A percentile compares a stretch with the other conserved stretches of the same genome.
Conservation (phyloP, 1,284 basidiomycete genomes). For the Cutaneotrichosporon daszewskae region DNA sequence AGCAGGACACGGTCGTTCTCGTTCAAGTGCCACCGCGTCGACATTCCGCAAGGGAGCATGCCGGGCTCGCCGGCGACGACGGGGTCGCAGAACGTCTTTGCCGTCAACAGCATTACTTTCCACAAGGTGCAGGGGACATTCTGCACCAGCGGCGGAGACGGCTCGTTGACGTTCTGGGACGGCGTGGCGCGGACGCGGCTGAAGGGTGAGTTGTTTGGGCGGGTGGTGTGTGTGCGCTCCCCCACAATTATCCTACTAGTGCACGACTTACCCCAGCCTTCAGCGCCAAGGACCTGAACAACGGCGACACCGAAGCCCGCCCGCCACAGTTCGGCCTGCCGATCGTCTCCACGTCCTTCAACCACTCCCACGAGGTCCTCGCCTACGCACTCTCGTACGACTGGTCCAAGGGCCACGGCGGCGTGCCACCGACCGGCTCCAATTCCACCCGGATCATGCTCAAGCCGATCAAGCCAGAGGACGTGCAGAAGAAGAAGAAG, state of each 20-base stretch:
- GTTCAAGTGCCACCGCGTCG: conserved; percentile 91
- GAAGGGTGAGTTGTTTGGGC: conserved; percentile 65
- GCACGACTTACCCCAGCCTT: conserved; percentile 19
- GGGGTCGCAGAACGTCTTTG: conserved; percentile 66
- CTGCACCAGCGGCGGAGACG: conserved; percentile 73
- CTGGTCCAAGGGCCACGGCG: conserved; percentile 83
- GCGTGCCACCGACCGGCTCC: conserved; percentile 61
- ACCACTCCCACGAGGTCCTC: conserved; percentile 76
- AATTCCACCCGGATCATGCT: conserved; percentile 69
- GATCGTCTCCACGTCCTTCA: conserved; percentile 64
- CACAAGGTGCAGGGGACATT: conserved; percentile 91
- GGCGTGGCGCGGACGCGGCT: conserved; percentile 71
- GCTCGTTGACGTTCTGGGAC: conserved; percentile 34
- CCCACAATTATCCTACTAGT: no score
- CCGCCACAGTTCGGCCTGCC: conserved; percentile 43
- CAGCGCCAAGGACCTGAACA: conserved; percentile 59
- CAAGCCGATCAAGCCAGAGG: conserved; percentile 82
- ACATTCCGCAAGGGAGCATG: conserved; percentile 45
- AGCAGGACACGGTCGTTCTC: conserved; percentile 74
- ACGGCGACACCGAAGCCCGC: conserved; percentile 60
- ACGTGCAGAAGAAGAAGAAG: conserved; percentile 57
- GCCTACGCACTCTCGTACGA: conserved; percentile 86
- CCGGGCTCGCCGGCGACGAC: conserved; percentile 28
- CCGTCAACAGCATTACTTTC: conserved; percentile 88
- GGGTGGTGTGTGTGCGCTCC: no score